Base-by-base conservation (phyloP, 495 filamentous ascomycete species). In the Amphirosellinia nigrospora region DNA sequence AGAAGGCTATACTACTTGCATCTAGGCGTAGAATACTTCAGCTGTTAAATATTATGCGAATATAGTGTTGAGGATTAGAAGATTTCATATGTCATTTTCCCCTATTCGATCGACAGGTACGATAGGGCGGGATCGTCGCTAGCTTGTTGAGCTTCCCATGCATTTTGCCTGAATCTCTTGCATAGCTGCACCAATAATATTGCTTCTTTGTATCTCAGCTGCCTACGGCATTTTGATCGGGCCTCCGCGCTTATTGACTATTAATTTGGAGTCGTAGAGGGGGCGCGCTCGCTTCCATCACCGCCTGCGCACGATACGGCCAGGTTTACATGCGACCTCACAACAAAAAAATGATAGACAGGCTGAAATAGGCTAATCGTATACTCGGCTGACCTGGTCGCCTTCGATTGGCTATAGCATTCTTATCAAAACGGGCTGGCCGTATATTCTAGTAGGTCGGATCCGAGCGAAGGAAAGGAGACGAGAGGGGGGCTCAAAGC, bases 111-210 rank as follows among this genome's bases (percentile, higher is more conserved):
- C 63, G 46, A 53, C 63, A 65, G 63, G 63, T 28, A 53, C 63
- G 46, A 41, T 19, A 65, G 19, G 63, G 63, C 63, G 63, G 32
- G 45, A 52, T 53, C 46, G 30, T 39, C 63, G 30, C 13, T 32
- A 41, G 63, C 32, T 53, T 1, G 32, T 32, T 52, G 13, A 16
- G 30, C 30, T 34, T 38, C 45, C 1, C 34, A 39, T n/a, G n/a
- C 45, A 65, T 65, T 65, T 53, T 65, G 63, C 63, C 63, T 65
- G 63, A 65, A 65, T 65, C 46, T 21, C 60, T 30, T 65, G 63
- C 46, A 65, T 53, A 28, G 3, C 46, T 65, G 46, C 46, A 65
- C 21, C 5, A 23, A 21, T 32, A 53, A 52, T 52, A 39, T 30
- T 30, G 53, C 45, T 19, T 53, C 3, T 36, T 19, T n/a, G 34